Base-by-base conservation (phyloP, 176 grass and related monocot species). In the Hyparrhenia diplandra region DNA sequence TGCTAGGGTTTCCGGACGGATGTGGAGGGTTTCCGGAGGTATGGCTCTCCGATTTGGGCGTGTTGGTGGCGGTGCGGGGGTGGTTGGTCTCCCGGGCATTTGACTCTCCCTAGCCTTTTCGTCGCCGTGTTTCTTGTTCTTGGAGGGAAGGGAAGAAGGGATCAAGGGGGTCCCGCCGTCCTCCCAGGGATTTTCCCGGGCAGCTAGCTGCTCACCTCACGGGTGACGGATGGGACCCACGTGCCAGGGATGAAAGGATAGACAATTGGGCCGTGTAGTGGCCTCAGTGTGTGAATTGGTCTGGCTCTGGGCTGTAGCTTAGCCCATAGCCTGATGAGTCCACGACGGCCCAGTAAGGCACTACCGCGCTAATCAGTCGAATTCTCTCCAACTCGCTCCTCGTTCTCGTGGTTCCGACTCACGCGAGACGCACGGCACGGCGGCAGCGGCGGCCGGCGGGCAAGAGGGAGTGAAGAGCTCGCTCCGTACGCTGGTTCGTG, bases 21-120 rank as follows among this genome's bases (percentile, higher is more conserved):
- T 30, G 74, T 0, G 10, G 2, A 58, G 54, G 52, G 8, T n/a
- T 57, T n/a, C n/a, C 10, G 55, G n/a, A n/a, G 41, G 45, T 52
- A 43, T 12, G 75, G 51, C 54, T 69, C 34, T 68, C 78, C 24
- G 65, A 89, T 84, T 83, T 84, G 75, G 80, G 80, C 54, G 85
- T 43, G 78, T 0, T 81, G 25, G 78, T 43, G 74, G 74, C 42
- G 64, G 5, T 74, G 41, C 24, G 20, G 80, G 28, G 78, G n/a
- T n/a, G n/a, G n/a, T n/a, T n/a, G n/a, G n/a, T 82, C 64, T 30
- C 41, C 25, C 24, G n/a, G 55, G 35, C 73, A 52, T 66, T 85
- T 79, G 83, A 85, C 76, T 66, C 25, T 46, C 49, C 10, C 60
- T 79, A 29, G 58, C 25, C 13, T 47, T 47, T 71, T 30, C 67